These are phyloP conservation scores for Aspergillus neotritici DNA, from an alignment of 2,329 filamentous ascomycete species.

Conservation along the genomic window DNA sequence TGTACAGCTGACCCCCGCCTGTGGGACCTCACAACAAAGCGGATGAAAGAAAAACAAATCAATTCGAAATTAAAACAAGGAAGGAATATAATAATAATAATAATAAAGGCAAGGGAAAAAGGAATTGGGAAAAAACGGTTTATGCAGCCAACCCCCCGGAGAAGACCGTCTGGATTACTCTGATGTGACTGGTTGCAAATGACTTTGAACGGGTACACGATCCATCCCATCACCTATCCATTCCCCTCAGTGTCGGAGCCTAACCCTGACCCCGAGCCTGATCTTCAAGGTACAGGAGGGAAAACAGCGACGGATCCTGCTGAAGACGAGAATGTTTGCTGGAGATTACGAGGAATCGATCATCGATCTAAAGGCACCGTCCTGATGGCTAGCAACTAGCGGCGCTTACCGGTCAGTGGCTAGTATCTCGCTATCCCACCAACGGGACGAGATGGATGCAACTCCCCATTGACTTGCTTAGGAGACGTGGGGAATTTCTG, in stretches of 20 bases:
- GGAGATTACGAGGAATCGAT: not conserved
- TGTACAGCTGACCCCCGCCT: conserved; percentile 1
- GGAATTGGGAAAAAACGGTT: not conserved
- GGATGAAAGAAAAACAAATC: too few relatives aligned
- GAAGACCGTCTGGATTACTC: conserved; percentile 4
- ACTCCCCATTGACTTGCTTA: not conserved
- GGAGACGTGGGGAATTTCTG: too few relatives aligned
- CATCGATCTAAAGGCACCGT: not conserved
- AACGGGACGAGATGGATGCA: not conserved
- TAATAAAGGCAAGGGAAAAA: conserved; percentile 2
- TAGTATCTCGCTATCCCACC: not conserved
- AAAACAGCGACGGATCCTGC: too few relatives aligned
- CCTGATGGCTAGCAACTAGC: not conserved
- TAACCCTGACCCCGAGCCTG: not conserved
- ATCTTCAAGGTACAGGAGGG: too few relatives aligned
- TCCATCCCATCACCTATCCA: conserved; percentile 8
- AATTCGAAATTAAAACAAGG: too few relatives aligned
- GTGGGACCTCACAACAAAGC: too few relatives aligned
- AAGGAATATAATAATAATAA: not conserved
- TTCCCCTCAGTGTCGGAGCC: not conserved
- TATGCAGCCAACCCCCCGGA: conserved; percentile 3
- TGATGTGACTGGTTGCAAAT: conserved; percentile 14
- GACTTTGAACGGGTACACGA: conserved; percentile 4
- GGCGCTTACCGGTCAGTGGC: not conserved
- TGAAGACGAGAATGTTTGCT: too few relatives aligned